phyloP scores from a whole-genome alignment of 2,329 filamentous ascomycete genomes.

The Calonectria hawksworthii region DNA sequence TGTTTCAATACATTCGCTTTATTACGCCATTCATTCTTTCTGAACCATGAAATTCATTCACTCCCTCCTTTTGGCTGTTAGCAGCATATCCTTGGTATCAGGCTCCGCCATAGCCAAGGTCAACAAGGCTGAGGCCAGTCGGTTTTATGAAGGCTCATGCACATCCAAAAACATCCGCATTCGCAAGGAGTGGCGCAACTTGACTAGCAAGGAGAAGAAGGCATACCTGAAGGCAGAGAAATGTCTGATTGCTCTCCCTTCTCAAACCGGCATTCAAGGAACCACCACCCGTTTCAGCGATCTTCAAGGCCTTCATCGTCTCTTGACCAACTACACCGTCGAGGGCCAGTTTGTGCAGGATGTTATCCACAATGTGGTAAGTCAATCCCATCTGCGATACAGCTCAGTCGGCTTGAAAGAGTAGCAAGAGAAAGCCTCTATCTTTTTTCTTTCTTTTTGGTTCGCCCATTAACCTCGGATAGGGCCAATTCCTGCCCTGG shows the following conservation, averaged over 20 bases:
- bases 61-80: neutral
- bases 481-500: conserved; percentile 7
- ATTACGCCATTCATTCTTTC: neutral
- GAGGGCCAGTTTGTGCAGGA: neutral
- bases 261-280: neutral
- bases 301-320: neutral
- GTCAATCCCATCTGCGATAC: neutral
- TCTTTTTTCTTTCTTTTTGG: too few relatives aligned
- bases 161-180: conserved; percentile 3
- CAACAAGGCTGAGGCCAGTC: neutral
- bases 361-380: conserved; percentile 8
- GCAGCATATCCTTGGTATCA: neutral
- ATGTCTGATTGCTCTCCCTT: neutral
- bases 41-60: neutral
- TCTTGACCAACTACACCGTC: neutral
- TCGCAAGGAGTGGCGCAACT: conserved; percentile 8
- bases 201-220: neutral
- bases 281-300: neutral
- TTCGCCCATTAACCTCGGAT: neutral
- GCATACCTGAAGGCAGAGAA: neutral
- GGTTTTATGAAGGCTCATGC: conserved; percentile 3
- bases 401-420: neutral
- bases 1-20: neutral
- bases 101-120: neutral
- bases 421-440: neutral